Evolutionary conservation across 2,329 filamentous ascomycete species (phyloP).

Genomic region (Penicillium sp.): DNA sequence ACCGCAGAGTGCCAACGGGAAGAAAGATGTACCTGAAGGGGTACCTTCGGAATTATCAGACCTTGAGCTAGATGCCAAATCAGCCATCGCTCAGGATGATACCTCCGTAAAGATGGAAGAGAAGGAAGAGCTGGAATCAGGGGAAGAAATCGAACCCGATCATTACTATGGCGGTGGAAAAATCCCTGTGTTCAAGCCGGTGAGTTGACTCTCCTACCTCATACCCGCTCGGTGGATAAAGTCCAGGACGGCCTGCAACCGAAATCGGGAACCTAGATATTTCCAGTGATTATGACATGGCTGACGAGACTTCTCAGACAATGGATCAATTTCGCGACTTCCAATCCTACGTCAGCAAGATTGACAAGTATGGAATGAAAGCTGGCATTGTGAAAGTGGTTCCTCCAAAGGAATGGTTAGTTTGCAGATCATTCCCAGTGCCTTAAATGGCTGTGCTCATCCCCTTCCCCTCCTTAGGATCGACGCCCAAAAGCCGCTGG

Average conservation of each 20-base stretch:
- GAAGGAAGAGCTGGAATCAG: slow-evolving; percentile 67
- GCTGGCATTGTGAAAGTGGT: slow-evolving; percentile 96
- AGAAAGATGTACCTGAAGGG: slow-evolving; percentile 44
- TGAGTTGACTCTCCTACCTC: slow-evolving; percentile 43
- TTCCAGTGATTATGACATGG: not conserved
- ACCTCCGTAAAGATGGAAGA: slow-evolving; percentile 39
- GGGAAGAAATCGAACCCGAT: slow-evolving; percentile 77
- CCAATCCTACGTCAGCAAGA: slow-evolving; percentile 82
- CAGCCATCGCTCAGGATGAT: slow-evolving; percentile 25
- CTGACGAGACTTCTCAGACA: slow-evolving; percentile 50
- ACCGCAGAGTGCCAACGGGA: slow-evolving; percentile 45
- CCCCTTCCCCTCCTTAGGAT: slow-evolving; percentile 45
- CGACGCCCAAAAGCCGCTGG: slow-evolving; percentile 71
- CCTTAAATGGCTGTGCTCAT: slow-evolving; percentile 12
- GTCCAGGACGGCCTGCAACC: not conserved
- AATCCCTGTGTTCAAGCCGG: slow-evolving; percentile 89
- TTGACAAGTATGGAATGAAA: slow-evolving; percentile 95
- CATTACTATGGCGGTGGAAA: slow-evolving; percentile 81
- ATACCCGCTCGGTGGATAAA: not conserved
- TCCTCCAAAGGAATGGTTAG: slow-evolving; percentile 88
- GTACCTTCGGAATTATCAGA: slow-evolving; percentile 44
- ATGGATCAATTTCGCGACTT: slow-evolving; percentile 96
- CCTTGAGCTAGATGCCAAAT: slow-evolving; percentile 39
- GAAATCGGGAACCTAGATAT: not conserved
- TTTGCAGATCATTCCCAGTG: slow-evolving; percentile 13